phyloP scores from a whole-genome alignment of 73 alveolate species.

The Paramecium pentaurelia region DNA sequence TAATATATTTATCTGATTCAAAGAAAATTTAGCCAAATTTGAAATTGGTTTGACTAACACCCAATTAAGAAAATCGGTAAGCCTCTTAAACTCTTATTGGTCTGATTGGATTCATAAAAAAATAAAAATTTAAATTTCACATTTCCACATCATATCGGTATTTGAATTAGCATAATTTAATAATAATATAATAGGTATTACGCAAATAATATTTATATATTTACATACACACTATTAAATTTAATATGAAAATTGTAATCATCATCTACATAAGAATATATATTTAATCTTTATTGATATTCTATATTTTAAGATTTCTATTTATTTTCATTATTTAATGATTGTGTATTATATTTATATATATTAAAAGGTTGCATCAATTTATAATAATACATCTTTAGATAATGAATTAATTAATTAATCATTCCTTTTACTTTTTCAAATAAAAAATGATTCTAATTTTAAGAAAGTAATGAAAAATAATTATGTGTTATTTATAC shows the following conservation, averaged over 20 bases:
- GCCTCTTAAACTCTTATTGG: slow-evolving; percentile 35
- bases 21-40: slow-evolving; percentile 86
- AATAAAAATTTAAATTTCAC: neutral
- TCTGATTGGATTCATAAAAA: neutral
- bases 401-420: neutral
- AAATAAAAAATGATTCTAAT: neutral
- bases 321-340: neutral
- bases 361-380: neutral
- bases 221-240: neutral
- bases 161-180: neutral
- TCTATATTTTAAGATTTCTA: no score
- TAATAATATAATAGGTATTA: neutral
- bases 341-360: no score
- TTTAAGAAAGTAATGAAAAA: no score
- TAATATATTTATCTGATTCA: slow-evolving; percentile 94
- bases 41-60: slow-evolving; percentile 82
- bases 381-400: no score
- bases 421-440: neutral
- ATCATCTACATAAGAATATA: no score
- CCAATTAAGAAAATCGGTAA: slow-evolving; percentile 58
- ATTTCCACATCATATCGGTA: neutral
- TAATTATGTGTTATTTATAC: no score
- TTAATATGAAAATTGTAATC: no score
- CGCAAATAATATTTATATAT: neutral
- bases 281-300: no score